Base-by-base conservation (phyloP, 2,329 filamentous ascomycete species). In the Cladophialophora yegresii region DNA sequence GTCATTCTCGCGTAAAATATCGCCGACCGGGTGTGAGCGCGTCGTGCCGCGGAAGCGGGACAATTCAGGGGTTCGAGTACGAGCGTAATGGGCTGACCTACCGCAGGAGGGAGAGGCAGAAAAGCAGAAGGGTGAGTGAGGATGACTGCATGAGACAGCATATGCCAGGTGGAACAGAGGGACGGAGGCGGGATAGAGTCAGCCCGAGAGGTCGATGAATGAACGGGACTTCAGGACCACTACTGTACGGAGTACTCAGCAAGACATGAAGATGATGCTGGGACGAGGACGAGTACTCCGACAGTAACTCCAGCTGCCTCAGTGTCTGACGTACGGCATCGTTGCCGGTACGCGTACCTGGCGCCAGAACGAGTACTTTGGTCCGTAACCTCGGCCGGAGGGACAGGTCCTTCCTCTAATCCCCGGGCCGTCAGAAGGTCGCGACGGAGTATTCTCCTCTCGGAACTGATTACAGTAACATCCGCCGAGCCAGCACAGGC, bases 71-170 rank as follows among this genome's bases (percentile, higher is more conserved):
- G 36, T 43, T 13, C 12, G 20, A 26, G 20, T 26, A 13, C 23
- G 20, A 50, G 47, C 13, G 23, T 12, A n/a, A n/a, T 22, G 47
- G 20, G 12, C 47, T 50, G 47, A 8, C 47, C 47, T 26, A 20
- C 13, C 47, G 13, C 8, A 43, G 36, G 36, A n/a, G n/a, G n/a
- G n/a, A n/a, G n/a, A n/a, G n/a, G n/a, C 36, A 16, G 5, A 9
- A 50, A 28, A 20, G 47, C 10, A 50, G 47, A 26, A 26, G 8
- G 23, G 23, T n/a, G n/a, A n/a, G 26, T 50, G 47, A 50, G 23
- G 47, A 50, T 50, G 47, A 50, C 47, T 50, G 47, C 47, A 50
- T 50, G 47, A n/a, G n/a, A n/a, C n/a, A n/a, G n/a, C n/a, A n/a
- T n/a, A n/a, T n/a, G n/a, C n/a, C n/a, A n/a, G n/a, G n/a, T n/a